phyloP scores from a whole-genome alignment of 441 rosid genomes.

The Jatropha podagrica region DNA sequence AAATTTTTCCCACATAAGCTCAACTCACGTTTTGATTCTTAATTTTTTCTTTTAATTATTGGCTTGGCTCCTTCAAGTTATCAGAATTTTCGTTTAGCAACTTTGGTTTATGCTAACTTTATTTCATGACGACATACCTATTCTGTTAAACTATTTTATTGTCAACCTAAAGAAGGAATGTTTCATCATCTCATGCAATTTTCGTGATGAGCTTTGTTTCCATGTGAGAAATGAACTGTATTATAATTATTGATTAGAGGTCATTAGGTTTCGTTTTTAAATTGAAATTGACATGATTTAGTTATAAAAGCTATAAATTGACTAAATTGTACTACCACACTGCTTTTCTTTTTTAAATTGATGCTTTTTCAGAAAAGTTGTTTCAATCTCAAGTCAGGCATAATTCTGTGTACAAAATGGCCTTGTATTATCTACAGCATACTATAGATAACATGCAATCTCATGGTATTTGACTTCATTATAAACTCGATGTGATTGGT shows the following conservation, averaged over 20 bases:
- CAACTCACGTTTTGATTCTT: neutral
- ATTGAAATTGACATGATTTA: too few relatives aligned
- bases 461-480: neutral
- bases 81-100: neutral
- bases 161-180: neutral
- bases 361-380: too few relatives aligned
- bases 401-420: too few relatives aligned
- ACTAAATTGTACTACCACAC: too few relatives aligned
- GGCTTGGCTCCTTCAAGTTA: neutral
- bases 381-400: too few relatives aligned
- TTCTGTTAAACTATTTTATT: neutral
- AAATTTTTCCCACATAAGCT: neutral
- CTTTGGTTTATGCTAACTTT: neutral
- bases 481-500: neutral
- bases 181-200: neutral
- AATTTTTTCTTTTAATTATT: neutral
- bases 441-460: neutral
- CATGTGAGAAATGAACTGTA: neutral
- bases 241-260: too few relatives aligned
- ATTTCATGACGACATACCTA: neutral
- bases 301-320: too few relatives aligned
- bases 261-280: too few relatives aligned
- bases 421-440: neutral
- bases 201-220: neutral
- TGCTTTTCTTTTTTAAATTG: too few relatives aligned